These are phyloP conservation scores for Irpex sp. DNA, from an alignment of 1,284 basidiomycete genomes.

Conservation along the genomic window DNA sequence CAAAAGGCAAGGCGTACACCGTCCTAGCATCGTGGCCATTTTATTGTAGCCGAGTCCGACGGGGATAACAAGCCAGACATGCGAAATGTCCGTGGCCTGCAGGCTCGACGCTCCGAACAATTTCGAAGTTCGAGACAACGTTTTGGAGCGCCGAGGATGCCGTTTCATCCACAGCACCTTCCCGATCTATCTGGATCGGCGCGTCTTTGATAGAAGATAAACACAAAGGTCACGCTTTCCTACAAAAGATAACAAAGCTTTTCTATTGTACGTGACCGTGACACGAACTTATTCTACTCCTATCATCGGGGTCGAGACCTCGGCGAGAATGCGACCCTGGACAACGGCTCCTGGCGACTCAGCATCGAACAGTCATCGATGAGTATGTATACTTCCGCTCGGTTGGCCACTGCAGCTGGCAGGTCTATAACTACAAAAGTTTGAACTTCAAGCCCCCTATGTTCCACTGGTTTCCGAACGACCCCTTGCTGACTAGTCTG, in stretches of 20 bases:
- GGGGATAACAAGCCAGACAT: neutral
- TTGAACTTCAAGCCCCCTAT: no score
- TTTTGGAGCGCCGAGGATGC: neutral
- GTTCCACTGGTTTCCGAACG: no score
- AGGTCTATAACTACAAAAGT: no score
- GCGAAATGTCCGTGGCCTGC: neutral
- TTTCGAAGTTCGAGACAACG: neutral
- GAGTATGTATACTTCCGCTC: neutral
- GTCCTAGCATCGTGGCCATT: neutral
- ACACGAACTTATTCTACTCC: neutral
- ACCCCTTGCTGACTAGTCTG: no score
- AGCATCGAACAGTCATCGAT: neutral
- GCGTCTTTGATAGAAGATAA: neutral
- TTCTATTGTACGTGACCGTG: neutral
- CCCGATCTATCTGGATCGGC: neutral
- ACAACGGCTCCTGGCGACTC: neutral
- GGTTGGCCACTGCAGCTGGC: no score
- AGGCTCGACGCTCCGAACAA: neutral
- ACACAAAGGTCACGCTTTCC: neutral
- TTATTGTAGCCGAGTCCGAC: neutral
- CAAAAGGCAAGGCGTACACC: neutral
- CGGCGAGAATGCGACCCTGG: no score
- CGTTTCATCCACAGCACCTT: neutral
- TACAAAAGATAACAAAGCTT: neutral
- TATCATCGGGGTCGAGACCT: neutral